These are phyloP conservation scores for Candida silvicultrix DNA, from an alignment of 805 yeast species.

Conservation along the genomic window DNA sequence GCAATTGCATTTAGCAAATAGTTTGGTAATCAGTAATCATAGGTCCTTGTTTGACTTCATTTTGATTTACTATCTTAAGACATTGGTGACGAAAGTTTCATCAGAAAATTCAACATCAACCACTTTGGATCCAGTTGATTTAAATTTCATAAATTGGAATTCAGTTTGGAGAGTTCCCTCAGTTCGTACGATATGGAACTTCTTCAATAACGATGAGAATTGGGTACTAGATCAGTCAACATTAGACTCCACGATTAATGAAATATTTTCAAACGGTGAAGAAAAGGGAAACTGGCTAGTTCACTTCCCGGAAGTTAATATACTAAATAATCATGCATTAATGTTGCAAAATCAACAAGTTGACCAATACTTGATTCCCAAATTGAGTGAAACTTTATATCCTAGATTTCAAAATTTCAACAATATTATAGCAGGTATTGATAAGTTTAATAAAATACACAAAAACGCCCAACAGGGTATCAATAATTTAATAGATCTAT, in stretches of 20 bases:
- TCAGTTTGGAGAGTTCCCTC: constrained; percentile 57
- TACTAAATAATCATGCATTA: constrained; percentile 43
- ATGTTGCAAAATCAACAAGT: constrained; percentile 47
- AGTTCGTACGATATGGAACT: constrained; percentile 36
- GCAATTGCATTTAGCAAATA: constrained; percentile 23
- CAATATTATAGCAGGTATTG: constrained; percentile 32
- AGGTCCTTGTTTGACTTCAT: constrained; percentile 61
- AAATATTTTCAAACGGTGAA: constrained; percentile 38
- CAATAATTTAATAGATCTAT: constrained; percentile 24
- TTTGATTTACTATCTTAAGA: constrained; percentile 34
- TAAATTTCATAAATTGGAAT: constrained; percentile 71
- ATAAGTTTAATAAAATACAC: background rate
- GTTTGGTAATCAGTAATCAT: constrained; percentile 49
- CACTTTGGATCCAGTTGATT: constrained; percentile 11
- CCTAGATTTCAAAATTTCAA: constrained; percentile 66
- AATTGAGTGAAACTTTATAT: constrained; percentile 55
- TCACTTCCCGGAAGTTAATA: constrained; percentile 82
- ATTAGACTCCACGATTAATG: constrained; percentile 23
- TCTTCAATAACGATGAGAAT: constrained; percentile 61
- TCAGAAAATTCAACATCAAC: background rate
- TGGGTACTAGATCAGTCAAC: constrained; percentile 36
- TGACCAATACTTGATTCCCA: constrained; percentile 54
- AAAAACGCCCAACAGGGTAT: background rate
- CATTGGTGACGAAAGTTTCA: constrained; percentile 16
- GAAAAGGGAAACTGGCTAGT: constrained; percentile 59